These are phyloP conservation scores for Harrya chromipes DNA, from an alignment of 768 basidiomycete species.

Conservation along the genomic window DNA sequence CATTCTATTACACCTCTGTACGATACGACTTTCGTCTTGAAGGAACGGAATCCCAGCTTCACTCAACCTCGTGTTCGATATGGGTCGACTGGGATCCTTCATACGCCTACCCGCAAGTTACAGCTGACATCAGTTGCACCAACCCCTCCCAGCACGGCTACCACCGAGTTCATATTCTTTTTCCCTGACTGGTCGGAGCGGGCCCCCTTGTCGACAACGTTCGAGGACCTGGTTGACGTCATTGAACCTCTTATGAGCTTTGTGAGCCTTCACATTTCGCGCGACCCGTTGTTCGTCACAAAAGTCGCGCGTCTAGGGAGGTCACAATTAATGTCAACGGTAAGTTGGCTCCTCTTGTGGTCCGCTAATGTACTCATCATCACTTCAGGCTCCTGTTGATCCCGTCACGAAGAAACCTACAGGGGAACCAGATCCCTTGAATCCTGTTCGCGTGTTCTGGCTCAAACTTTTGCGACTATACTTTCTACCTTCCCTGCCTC, in stretches of 20 bases:
- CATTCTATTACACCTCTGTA: conserved; percentile 71
- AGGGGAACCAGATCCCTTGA: conserved; percentile 51
- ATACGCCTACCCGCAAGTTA: conserved; percentile 55
- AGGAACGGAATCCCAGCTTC: conserved; percentile 62
- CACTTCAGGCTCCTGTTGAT: conserved; percentile 45
- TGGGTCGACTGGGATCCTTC: conserved; percentile 51
- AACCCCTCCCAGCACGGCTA: conserved; percentile 71
- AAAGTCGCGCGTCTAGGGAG: conserved; percentile 81
- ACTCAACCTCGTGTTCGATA: conserved; percentile 62
- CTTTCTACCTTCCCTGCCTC: conserved; percentile 82
- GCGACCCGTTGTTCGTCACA: conserved; percentile 73
- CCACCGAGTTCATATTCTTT: conserved; percentile 85
- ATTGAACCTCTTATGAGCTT: conserved; percentile 79
- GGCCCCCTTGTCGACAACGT: conserved; percentile 58
- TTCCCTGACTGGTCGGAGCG: conserved; percentile 79
- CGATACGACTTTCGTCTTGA: conserved; percentile 43
- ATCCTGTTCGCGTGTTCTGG: conserved; percentile 81
- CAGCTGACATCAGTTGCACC: conserved; percentile 77
- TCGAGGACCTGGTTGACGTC: conserved; percentile 71
- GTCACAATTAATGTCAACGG: conserved; percentile 54
- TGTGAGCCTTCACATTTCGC: conserved; percentile 75
- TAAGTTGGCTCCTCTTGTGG: conserved; percentile 25
- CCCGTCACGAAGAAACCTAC: conserved; percentile 57
- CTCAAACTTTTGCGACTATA: conserved; percentile 73
- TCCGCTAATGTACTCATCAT: conserved; percentile 5